Conservation (phyloP, 2,329 filamentous ascomycete genomes). For the Pseudogymnoascus sp. region DNA sequence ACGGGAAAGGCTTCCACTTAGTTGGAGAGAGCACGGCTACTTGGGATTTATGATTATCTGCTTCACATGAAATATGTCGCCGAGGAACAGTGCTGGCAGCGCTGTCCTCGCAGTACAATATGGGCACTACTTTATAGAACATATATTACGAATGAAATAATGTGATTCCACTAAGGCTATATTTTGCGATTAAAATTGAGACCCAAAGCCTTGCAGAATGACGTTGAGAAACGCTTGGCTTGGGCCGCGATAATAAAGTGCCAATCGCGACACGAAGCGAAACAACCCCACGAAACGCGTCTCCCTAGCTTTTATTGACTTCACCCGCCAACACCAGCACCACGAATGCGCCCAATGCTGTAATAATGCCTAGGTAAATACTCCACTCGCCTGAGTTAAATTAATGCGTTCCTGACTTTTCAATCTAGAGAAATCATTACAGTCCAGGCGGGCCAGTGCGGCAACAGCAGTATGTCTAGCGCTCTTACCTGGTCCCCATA, state of each 20-base stretch:
- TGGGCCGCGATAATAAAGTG: not conserved
- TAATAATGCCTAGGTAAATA: conserved; percentile 28
- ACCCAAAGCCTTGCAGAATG: not conserved
- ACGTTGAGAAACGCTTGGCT: not conserved
- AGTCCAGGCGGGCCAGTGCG: conserved; percentile 96
- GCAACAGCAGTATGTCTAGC: conserved; percentile 81
- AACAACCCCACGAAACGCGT: conserved; percentile 11
- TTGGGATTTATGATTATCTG: not conserved
- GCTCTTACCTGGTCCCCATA: conserved; percentile 12
- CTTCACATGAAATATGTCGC: not conserved
- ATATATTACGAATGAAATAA: not conserved
- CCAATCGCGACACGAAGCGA: conserved; percentile 4
- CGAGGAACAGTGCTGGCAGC: not conserved
- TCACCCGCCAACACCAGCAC: not conserved
- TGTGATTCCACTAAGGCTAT: not conserved
- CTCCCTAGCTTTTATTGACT: conserved; percentile 3
- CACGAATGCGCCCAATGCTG: conserved; percentile 17
- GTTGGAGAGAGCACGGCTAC: not conserved
- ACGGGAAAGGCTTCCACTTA: not conserved
- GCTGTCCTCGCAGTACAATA: not conserved
- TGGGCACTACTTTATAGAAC: not conserved
- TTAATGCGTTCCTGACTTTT: conserved; percentile 9
- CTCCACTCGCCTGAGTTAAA: not conserved
- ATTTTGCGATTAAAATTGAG: not conserved
- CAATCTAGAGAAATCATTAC: conserved; percentile 87